Evolutionary conservation across 805 yeast genomes (phyloP), one percentile per base, ranked within the genome.

Genomic region (Yueomyces sinensis): DNA sequence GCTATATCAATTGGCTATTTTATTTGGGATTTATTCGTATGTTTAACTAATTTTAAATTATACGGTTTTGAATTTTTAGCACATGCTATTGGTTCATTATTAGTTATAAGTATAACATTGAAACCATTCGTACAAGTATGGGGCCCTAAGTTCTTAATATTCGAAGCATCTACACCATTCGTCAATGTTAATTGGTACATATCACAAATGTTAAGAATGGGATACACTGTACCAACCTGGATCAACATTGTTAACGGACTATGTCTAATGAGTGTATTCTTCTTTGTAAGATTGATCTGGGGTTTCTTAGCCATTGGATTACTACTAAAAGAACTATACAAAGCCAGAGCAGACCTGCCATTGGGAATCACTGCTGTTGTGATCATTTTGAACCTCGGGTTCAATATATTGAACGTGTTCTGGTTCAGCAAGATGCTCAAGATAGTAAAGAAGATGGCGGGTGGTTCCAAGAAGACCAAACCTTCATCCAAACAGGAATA

Each of bases 131-230:
- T 83, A 51, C 74, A 78, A 56, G 79, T 86, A 33, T 79, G 81
- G 74, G 70, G 82, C 19, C 89, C 94, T 1, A 74, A 77, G 16
- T 91, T 87, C 54, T 65, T 91, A 46, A 54, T 82, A 33, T 91
- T 81, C 57, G 98, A 91, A 59, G 68, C 82, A 29, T 79, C 94
- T 32, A 82, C 96, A 2, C 97, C 97, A 7, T 91, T 91, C 59
- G 95, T 91, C 41, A 93, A 91, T 58, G 55, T 82, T 52, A 83
- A 91, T 56, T 91, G 96, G 95, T 87, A 79, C 56, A 76, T 84
- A 24, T 68, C 80, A 23, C 77, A 82, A 46, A 63, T 86, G 14
- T 91, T 94, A 1, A 66, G 66, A 1, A 82, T 80, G 3, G 56
- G 73, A 3, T 29, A 44, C 15, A 37, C 15, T 3, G 38, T 44